phyloP scores from a whole-genome alignment of 768 basidiomycete genomes.

The Antrodiella citrinella region DNA sequence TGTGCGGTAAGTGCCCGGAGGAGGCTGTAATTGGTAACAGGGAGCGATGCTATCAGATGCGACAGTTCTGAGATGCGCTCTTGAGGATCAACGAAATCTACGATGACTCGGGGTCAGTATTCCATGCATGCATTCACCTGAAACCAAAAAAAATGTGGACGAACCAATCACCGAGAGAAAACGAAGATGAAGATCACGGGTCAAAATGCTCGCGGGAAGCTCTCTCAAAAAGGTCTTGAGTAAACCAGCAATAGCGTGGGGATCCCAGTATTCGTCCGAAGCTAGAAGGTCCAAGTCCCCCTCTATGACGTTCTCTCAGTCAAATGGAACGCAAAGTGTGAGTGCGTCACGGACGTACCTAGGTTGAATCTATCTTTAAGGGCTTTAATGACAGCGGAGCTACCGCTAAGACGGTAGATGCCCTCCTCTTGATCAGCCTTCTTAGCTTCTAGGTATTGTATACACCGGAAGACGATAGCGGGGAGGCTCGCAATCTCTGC shows the following conservation, averaged over 20 bases:
- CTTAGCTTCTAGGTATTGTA: conserved; percentile 91
- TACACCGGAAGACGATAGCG: conserved; percentile 90
- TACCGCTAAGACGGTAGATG: conserved; percentile 92
- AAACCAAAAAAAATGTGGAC: conserved; percentile 72
- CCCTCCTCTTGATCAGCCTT: conserved; percentile 96
- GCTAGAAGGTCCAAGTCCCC: conserved; percentile 90
- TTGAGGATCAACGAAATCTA: conserved; percentile 84
- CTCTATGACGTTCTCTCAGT: conserved; percentile 41
- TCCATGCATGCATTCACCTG: conserved; percentile 50
- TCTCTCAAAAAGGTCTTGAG: conserved; percentile 92
- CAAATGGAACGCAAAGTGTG: conserved; percentile 1
- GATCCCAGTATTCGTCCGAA: conserved; percentile 93
- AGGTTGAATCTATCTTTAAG: conserved; percentile 89
- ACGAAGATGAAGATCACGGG: conserved; percentile 81
- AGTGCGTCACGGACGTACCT: conserved; percentile 39
- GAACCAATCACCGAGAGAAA: conserved; percentile 91
- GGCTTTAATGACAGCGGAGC: conserved; percentile 89
- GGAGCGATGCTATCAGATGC: conserved; percentile 77
- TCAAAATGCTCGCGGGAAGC: conserved; percentile 86
- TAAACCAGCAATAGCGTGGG: conserved; percentile 93
- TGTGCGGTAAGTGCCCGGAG: conserved; percentile 93
- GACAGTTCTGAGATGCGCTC: conserved; percentile 86
- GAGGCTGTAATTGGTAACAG: conserved; percentile 88
- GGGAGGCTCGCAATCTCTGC: conserved; percentile 87
- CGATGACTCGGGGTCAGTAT: neutral